Base-by-base conservation (phyloP, 176 grass and related monocot genomes). In the Raddia distichophylla region DNA sequence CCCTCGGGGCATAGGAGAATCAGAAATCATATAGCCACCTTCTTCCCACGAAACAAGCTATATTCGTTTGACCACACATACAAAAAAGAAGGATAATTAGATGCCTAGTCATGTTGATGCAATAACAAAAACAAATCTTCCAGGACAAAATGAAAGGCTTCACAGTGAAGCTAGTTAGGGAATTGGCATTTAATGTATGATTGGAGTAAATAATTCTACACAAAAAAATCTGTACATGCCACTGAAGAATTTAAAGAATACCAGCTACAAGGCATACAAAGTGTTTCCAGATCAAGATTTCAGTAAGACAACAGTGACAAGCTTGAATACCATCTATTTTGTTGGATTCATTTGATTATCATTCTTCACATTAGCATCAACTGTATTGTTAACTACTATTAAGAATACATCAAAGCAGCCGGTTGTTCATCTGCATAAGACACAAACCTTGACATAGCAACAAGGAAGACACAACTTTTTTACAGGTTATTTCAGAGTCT, bases 41-140 rank as follows among this genome's bases (percentile, higher is more conserved):
- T 97, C 87, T 35, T 89, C 81, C 94, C 91, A 97, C 50, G 91
- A 89, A 64, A 97, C 78, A 64, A 97, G 91, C 91, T 97, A 63
- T 64, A 84, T 54, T 55, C 3, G 48, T 70, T 85, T 64, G 14
- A 73, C 68, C 47, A 72, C n/a, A 33, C 48, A 20, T 1, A 27
- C 27, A 27, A 27, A 81, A 66, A 71, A 50, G 77, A 66, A 71
- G 43, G 6, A 56, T 9, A 53, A 69, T 64, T 42, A 76, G 35
- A 74, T 45, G 34, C 15, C 11, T 22, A 32, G 44, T 46, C n/a
- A 73, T 62, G 43, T 27, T 60, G 69, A 43, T 62, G 46, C 33
- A 60, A 45, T 13, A 79, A 61, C 7, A 59, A 33, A 86, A 60
- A 62, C 0, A 51, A 60, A 69, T 49, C 16, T 60, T 22, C 16